phyloP scores from a whole-genome alignment of 345 rosid genomes.

The Eucalyptus brandiana region DNA sequence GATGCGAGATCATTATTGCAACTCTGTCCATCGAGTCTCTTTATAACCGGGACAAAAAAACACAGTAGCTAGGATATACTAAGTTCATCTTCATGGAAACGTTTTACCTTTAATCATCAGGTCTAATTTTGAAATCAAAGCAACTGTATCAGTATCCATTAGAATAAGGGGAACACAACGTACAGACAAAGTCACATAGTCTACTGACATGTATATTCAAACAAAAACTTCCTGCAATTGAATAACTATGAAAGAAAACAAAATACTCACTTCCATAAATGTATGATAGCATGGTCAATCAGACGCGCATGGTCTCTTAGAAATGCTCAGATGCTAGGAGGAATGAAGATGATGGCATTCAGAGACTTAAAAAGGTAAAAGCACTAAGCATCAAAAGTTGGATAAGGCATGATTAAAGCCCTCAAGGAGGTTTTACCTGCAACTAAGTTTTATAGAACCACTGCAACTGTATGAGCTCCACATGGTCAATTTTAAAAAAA shows the following conservation, averaged over 20 bases:
- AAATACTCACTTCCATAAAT: background rate
- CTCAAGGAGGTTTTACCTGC: background rate
- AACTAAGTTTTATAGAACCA: background rate
- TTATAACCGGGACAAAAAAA: background rate
- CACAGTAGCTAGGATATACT: background rate
- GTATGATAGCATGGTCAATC: background rate
- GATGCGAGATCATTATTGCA: background rate
- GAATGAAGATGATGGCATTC: background rate
- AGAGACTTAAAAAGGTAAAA: background rate
- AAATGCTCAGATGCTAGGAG: background rate
- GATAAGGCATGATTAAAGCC: background rate
- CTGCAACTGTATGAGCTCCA: background rate
- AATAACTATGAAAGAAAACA: background rate
- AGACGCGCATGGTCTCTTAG: background rate
- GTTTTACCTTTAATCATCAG: background rate
- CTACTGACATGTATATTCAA: background rate
- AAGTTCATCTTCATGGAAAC: background rate
- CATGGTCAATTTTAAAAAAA: background rate
- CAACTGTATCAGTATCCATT: background rate
- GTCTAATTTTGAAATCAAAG: background rate
- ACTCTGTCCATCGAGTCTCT: background rate
- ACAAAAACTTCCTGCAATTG: background rate
- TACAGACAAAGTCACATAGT: background rate
- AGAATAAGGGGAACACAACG: background rate
- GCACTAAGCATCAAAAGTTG: background rate